Evolutionary conservation across 208 protist genomes (phyloP).

Genomic region (Trypanosoma conorhini): DNA sequence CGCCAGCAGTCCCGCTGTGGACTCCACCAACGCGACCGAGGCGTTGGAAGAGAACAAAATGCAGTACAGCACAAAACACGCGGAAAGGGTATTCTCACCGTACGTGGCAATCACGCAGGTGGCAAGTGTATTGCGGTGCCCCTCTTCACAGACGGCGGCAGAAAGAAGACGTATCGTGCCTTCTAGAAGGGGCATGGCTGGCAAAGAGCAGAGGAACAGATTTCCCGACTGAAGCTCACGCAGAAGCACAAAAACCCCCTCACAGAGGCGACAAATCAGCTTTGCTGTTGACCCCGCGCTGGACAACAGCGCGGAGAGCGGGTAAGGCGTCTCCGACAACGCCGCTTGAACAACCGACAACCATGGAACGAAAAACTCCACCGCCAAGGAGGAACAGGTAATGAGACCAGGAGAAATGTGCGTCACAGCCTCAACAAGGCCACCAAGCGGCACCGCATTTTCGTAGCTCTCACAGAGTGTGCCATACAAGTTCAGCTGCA

Average conservation of each 20-base stretch:
- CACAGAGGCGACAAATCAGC: slow-evolving; percentile 28
- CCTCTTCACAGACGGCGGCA: slow-evolving; percentile 6
- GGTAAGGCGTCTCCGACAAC: not conserved
- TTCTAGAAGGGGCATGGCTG: slow-evolving; percentile 10
- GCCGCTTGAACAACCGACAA: slow-evolving; percentile 3
- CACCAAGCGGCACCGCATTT: not conserved
- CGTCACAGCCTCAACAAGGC: slow-evolving; percentile 8
- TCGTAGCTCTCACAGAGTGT: slow-evolving; percentile 1
- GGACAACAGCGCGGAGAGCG: slow-evolving; percentile 7
- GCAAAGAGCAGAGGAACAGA: slow-evolving; percentile 11
- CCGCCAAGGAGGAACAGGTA: not conserved
- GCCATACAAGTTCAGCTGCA: slow-evolving; percentile 23
- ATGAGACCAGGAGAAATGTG: slow-evolving; percentile 22
- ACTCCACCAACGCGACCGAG: slow-evolving; percentile 15
- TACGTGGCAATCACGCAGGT: slow-evolving; percentile 26
- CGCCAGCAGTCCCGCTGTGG: slow-evolving; percentile 17
- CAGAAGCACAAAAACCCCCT: slow-evolving; percentile 25
- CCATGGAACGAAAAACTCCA: slow-evolving; percentile 28
- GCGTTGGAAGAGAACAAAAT: slow-evolving; percentile 25
- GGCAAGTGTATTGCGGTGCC: slow-evolving; percentile 16
- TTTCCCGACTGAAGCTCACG: slow-evolving; percentile 28
- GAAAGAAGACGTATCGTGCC: slow-evolving; percentile 18
- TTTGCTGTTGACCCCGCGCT: not conserved
- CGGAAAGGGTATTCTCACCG: slow-evolving; percentile 18
- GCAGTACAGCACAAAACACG: slow-evolving; percentile 29